These are phyloP conservation scores for Huntiella savannae DNA, from an alignment of 2,329 filamentous ascomycete genomes.

Conservation along the genomic window DNA sequence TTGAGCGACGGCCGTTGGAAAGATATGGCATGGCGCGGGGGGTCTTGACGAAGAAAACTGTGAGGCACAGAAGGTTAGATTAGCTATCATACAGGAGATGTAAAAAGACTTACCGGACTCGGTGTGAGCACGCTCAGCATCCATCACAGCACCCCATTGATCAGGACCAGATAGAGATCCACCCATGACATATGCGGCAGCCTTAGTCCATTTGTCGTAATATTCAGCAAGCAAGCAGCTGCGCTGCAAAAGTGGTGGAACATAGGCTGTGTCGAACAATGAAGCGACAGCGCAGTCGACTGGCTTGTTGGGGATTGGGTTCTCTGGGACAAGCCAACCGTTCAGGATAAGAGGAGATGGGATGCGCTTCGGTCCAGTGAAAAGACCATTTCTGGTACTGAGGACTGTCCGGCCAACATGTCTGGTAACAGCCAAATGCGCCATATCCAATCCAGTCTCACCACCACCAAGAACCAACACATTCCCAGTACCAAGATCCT, in stretches of 20 bases:
- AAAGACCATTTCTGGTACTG: conserved; percentile 27
- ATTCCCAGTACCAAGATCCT: conserved; percentile 23
- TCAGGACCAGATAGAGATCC: conserved; percentile 27
- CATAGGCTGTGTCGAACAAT: conserved; percentile 32
- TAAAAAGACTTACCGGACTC: conserved; percentile 17
- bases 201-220: conserved; percentile 27
- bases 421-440: conserved; percentile 25
- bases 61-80: background rate
- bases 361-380: conserved; percentile 25
- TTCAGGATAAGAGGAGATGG: conserved; percentile 3
- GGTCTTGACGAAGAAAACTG: conserved; percentile 27
- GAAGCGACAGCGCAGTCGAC: conserved; percentile 28
- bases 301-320: conserved; percentile 22
- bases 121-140: conserved; percentile 19
- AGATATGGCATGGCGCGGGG: conserved; percentile 25
- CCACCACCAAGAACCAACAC: conserved; percentile 26
- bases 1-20: conserved; percentile 19
- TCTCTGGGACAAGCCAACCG: conserved; percentile 1
- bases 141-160: conserved; percentile 29
- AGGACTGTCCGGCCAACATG: conserved; percentile 23
- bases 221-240: conserved; percentile 25
- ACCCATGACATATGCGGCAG: conserved; percentile 24
- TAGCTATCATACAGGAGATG: conserved; percentile 1
- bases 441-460: conserved; percentile 28
- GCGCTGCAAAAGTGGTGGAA: conserved; percentile 26